Percentiles rank a stretch among this genome's conserved stretches.
These are phyloP conservation scores for Coprinellus micaceus DNA, from an alignment of 768 basidiomycete genomes.

Conservation along the genomic window DNA sequence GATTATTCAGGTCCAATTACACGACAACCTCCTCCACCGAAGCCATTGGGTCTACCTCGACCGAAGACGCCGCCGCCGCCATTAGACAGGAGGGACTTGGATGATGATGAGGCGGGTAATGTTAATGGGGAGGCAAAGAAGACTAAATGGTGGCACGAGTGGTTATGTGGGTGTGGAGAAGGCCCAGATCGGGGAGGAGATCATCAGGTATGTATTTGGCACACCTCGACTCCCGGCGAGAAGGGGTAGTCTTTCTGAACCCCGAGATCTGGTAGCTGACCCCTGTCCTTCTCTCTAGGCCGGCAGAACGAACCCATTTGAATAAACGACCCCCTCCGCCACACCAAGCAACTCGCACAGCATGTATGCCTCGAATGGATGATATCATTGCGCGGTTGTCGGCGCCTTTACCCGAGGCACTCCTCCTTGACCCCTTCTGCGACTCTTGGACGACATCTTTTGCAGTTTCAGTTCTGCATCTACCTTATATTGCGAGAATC, in stretches of 20 bases:
- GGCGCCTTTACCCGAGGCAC: too few relatives aligned
- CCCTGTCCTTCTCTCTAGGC: constrained; percentile 41
- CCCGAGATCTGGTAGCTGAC: not conserved
- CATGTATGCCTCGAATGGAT: not conserved
- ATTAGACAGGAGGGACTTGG: constrained; percentile 10
- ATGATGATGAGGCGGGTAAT: constrained; percentile 21
- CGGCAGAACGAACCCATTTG: constrained; percentile 68
- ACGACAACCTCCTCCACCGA: constrained; percentile 42
- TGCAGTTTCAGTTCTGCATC: too few relatives aligned
- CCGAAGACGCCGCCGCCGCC: constrained; percentile 37
- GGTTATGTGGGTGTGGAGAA: constrained; percentile 78
- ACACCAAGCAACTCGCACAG: not conserved
- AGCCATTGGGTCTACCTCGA: constrained; percentile 57
- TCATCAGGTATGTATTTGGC: constrained; percentile 49
- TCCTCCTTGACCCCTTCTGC: too few relatives aligned
- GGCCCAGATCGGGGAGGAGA: constrained; percentile 72
- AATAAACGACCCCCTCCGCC: constrained; percentile 25
- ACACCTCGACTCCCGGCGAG: not conserved
- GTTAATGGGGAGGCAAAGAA: constrained; percentile 25
- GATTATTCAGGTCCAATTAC: constrained; percentile 4
- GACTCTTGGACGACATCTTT: too few relatives aligned
- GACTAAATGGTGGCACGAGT: constrained; percentile 80
- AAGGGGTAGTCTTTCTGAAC: too few relatives aligned
- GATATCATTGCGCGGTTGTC: too few relatives aligned
- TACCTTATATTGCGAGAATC: too few relatives aligned